Evolutionary conservation across 2,329 filamentous ascomycete species (phyloP), one percentile per base, ranked within the genome.

Genomic region (Trichoderma pleuroti): DNA sequence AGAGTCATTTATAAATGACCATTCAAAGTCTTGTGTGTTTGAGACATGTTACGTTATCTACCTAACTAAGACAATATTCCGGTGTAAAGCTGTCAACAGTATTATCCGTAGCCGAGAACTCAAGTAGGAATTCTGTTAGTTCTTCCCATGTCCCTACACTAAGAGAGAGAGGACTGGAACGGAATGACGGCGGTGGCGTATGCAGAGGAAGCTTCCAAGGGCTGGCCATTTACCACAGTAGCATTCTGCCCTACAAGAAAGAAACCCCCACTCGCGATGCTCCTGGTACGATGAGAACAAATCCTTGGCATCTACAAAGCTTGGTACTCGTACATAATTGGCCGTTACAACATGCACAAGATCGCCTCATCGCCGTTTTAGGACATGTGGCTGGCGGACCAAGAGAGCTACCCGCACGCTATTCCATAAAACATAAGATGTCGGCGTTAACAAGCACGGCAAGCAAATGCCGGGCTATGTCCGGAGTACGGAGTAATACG

Each of bases 331-430:
- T 14, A 3, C 21, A n/a, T 57, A 5, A 30, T 21, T 28, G 30
- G 30, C 18, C n/a, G 21, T 21, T n/a, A 28, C 16, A 39, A 39
- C 24, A 54, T 46, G 36, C 34, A 14, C 24, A 42, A 18, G 16
- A 26, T 26, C 64, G 18, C 21, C 32, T 30, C 32, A 46, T 46
- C 11, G 18, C 14, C 52, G 9, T 32, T 67, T 42, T 42, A 24
- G 26, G 24, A 46, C 34, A 59, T 59, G 64, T 67, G 64, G 64
- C 64, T 67, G n/a, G 52, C 64, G 49, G 64, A 10, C 52, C 49
- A 34, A 30, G 24, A 26, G 32, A n/a, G 12, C 52, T 42, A 30
- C 16, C 36, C 56, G 52, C 26, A 24, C 26, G 42, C 46, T 30
- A 64, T 57, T 18, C 64, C 64, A 21, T 34, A 30, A 46, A 24